Evolutionary conservation across 768 basidiomycete genomes (phyloP).

Genomic region (Tulasnella sp.): DNA sequence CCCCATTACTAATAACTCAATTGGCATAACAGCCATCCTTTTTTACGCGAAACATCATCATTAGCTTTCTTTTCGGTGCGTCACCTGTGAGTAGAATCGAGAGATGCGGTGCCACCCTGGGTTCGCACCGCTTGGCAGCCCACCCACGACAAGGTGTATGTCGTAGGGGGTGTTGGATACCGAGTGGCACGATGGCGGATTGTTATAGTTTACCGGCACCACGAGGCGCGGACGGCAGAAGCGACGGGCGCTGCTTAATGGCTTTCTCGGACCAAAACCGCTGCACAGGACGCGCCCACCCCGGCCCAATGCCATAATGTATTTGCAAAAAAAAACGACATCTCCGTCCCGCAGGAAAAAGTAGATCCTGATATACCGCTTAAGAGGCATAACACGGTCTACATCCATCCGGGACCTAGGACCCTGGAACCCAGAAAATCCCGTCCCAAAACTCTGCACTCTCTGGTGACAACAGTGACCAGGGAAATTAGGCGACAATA

Average conservation of each 20-base stretch:
- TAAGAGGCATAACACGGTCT: background rate
- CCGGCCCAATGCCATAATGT: background rate
- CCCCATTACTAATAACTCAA: background rate
- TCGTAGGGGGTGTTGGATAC: background rate
- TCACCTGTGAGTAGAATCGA: conserved; percentile 6
- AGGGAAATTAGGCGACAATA: background rate
- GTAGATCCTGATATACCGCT: background rate
- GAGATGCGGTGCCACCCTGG: background rate
- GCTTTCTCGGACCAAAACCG: background rate
- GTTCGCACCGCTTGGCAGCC: background rate
- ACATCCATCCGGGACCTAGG: background rate
- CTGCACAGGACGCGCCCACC: conserved; percentile 6
- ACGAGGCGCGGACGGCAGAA: background rate
- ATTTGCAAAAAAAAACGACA: background rate
- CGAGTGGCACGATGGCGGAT: background rate
- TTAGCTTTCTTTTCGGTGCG: background rate
- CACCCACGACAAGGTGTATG: background rate
- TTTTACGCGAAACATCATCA: background rate
- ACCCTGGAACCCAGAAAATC: background rate
- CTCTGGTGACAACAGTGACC: background rate
- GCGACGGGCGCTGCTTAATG: background rate
- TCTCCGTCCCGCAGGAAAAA: background rate
- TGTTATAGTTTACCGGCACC: background rate
- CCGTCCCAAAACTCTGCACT: background rate
- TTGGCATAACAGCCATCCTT: background rate